Conservation (phyloP, 306 rosid species). For the Glycine tomentella region DNA sequence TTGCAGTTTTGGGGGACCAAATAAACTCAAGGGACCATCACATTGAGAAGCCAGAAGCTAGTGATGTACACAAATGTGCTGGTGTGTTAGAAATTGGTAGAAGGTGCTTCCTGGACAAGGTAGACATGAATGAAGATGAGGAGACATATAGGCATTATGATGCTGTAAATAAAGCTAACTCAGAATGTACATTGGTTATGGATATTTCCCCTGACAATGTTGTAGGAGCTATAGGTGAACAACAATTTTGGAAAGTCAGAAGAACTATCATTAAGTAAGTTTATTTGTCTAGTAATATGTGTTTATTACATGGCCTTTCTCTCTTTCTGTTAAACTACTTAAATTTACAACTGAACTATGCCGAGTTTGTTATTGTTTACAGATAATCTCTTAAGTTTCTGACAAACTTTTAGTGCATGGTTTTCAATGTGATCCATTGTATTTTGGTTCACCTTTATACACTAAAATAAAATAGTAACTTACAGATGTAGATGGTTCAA, state of each 20-base stretch:
- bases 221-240: slow-evolving; percentile 66
- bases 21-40: slow-evolving; percentile 48
- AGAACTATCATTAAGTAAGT: slow-evolving; percentile 75
- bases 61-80: slow-evolving; percentile 45
- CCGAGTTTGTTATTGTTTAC: background rate
- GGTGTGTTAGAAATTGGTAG: slow-evolving; percentile 43
- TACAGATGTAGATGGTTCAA: background rate
- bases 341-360: slow-evolving; percentile 10
- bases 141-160: slow-evolving; percentile 6
- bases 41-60: slow-evolving; percentile 37
- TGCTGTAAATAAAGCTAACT: too few species aligned
- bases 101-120: slow-evolving; percentile 47
- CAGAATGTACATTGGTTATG: slow-evolving; percentile 3
- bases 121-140: slow-evolving; percentile 41
- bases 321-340: background rate
- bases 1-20: slow-evolving; percentile 41
- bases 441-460: background rate
- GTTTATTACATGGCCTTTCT: slow-evolving; percentile 34
- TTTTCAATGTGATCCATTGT: background rate
- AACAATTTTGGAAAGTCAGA: slow-evolving; percentile 70
- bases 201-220: slow-evolving; percentile 66
- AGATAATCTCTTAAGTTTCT: slow-evolving; percentile 23
- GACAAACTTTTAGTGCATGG: background rate
- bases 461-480: background rate
- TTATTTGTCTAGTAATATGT: slow-evolving; percentile 26